Percentiles rank a stretch among this genome's conserved stretches.
These are phyloP conservation scores for Xylariaceae sp. DNA, from an alignment of 2,329 filamentous ascomycete species.

Conservation along the genomic window DNA sequence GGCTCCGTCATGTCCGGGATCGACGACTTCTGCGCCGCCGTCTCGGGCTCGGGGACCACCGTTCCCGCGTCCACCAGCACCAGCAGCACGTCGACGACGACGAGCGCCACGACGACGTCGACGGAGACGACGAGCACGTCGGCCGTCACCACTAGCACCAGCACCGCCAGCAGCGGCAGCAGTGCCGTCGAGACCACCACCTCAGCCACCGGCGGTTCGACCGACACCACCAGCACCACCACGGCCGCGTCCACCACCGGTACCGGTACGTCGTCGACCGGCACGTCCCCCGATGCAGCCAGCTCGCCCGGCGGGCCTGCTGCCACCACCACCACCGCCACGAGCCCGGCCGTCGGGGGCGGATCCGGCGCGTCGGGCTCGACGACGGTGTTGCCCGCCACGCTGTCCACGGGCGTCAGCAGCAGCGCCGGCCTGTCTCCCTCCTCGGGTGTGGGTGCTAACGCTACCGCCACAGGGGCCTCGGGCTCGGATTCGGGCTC, in stretches of 20 bases:
- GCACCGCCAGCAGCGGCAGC: background rate
- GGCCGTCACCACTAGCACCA: background rate
- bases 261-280: slow-evolving; percentile 6
- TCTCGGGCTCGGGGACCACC: slow-evolving; percentile 4
- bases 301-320: slow-evolving; percentile 3
- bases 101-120: slow-evolving; percentile 6
- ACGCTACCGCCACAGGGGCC: too few species aligned
- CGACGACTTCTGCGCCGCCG: slow-evolving; percentile 20
- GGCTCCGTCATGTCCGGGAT: slow-evolving; percentile 20
- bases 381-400: too few species aligned
- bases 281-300: slow-evolving; percentile 5
- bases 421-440: too few species aligned
- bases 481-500: too few species aligned
- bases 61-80: slow-evolving; percentile 3
- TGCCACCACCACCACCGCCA: slow-evolving; percentile 6
- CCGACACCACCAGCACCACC: slow-evolving; percentile 2
- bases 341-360: too few species aligned
- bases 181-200: background rate
- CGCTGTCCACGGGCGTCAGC: too few species aligned
- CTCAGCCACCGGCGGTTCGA: background rate
- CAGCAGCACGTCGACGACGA: slow-evolving; percentile 4
- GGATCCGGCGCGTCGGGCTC: too few species aligned
- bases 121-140: background rate
- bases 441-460: too few species aligned
- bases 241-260: slow-evolving; percentile 7